Evolutionary conservation across 495 filamentous ascomycete genomes (phyloP).

Genomic region (Aspergillus funiculosus): DNA sequence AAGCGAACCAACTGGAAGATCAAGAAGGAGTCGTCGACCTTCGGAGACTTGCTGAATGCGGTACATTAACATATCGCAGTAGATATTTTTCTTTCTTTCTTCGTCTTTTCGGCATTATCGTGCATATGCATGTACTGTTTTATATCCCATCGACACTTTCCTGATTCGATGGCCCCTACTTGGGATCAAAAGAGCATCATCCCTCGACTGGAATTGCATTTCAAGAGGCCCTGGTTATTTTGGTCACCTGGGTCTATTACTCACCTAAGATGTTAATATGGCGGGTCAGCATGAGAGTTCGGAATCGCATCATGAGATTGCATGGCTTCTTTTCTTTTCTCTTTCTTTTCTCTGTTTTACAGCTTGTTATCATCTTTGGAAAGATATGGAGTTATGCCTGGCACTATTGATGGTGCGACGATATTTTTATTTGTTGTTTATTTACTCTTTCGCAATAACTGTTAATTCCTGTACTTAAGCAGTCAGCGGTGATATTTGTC

Average conservation of each 20-base stretch:
- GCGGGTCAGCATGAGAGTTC: background rate
- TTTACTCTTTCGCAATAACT: conserved; percentile 1
- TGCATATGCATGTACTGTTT: conserved; percentile 3
- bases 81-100: conserved; percentile 1
- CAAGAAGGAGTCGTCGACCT: conserved; percentile 50
- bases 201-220: background rate
- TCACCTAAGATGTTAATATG: background rate
- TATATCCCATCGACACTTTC: conserved; percentile 4
- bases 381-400: conserved; percentile 18
- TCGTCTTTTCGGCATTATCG: conserved; percentile 18
- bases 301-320: conserved; percentile 11
- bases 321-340: conserved; percentile 7
- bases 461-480: conserved; percentile 4
- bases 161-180: background rate
- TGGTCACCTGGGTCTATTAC: background rate
- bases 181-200: background rate
- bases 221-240: background rate
- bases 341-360: background rate
- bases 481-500: conserved; percentile 4
- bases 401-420: too few relatives aligned
- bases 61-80: conserved; percentile 31
- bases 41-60: conserved; percentile 40
- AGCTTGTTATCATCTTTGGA: conserved; percentile 11
- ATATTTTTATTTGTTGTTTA: background rate
- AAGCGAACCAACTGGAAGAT: conserved; percentile 69